phyloP scores from a whole-genome alignment of 495 filamentous ascomycete genomes.

The Parathielavia hyrcaniae region DNA sequence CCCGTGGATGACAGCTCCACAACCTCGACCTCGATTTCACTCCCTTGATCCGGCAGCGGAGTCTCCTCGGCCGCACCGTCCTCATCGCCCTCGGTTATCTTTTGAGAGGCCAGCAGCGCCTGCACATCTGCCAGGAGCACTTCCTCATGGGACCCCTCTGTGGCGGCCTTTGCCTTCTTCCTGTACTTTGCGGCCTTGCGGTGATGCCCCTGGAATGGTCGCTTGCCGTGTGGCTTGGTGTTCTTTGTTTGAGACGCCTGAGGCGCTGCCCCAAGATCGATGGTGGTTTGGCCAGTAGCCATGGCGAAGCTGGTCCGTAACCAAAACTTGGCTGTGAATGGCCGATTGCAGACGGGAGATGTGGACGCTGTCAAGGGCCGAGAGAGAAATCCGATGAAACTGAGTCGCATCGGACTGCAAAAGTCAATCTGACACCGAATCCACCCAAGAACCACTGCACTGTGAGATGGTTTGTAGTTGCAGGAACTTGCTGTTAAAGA shows the following conservation, averaged over 20 bases:
- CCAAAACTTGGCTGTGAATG: not conserved
- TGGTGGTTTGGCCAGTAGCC: slow-evolving; percentile 13
- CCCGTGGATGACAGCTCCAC: slow-evolving; percentile 79
- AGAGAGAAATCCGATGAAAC: slow-evolving; percentile 18
- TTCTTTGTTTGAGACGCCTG: slow-evolving; percentile 1
- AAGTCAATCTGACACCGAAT: not conserved
- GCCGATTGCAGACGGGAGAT: slow-evolving; percentile 1
- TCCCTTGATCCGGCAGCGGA: slow-evolving; percentile 56
- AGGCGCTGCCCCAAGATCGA: slow-evolving; percentile 2
- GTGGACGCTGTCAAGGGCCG: not conserved
- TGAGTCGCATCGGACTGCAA: slow-evolving; percentile 7
- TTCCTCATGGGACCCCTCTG: slow-evolving; percentile 57
- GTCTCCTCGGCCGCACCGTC: slow-evolving; percentile 23
- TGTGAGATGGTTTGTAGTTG: not conserved
- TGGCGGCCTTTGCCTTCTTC: slow-evolving; percentile 23
- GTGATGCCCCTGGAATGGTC: slow-evolving; percentile 12
- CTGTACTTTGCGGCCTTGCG: slow-evolving; percentile 22
- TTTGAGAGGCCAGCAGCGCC: slow-evolving; percentile 52
- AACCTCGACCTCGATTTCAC: slow-evolving; percentile 73
- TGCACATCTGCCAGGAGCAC: slow-evolving; percentile 67
- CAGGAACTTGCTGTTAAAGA: not conserved
- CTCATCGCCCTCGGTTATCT: slow-evolving; percentile 33
- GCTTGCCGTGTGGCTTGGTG: slow-evolving; percentile 17
- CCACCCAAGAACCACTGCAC: not conserved
- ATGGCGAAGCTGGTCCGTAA: slow-evolving; percentile 1